A percentile compares a stretch with the other conserved stretches of the same genome.
Evolutionary conservation across 2,329 filamentous ascomycete genomes (phyloP).

Genomic region (Chrysosporium keratinophilum): DNA sequence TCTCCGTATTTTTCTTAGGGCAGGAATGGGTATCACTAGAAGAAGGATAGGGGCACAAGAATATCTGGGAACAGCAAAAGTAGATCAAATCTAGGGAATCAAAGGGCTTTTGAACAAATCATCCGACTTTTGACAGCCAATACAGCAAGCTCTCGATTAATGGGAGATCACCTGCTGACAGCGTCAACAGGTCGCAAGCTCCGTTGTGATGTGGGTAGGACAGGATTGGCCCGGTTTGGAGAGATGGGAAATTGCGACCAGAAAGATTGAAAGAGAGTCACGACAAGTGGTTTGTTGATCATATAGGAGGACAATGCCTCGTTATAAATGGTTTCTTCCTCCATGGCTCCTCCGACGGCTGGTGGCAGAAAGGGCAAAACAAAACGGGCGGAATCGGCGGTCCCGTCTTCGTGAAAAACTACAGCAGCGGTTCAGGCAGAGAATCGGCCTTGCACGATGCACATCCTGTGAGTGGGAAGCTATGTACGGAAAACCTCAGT

Average conservation of each 20-base stretch:
- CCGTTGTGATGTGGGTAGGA: too few species aligned
- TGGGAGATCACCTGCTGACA: too few species aligned
- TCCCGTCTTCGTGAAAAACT: neutral
- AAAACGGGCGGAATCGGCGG: neutral
- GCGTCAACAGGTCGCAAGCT: too few species aligned
- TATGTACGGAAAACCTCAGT: neutral
- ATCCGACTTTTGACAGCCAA: too few species aligned
- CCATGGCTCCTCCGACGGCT: neutral
- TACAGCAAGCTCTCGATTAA: too few species aligned
- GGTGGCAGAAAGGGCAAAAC: neutral
- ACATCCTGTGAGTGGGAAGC: neutral
- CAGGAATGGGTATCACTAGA: too few species aligned
- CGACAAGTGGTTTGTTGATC: neutral
- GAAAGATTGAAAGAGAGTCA: neutral
- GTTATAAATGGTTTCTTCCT: neutral
- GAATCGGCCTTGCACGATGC: neutral
- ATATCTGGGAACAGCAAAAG: too few species aligned
- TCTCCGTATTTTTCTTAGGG: too few species aligned
- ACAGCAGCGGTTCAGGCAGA: too few species aligned
- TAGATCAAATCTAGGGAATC: too few species aligned
- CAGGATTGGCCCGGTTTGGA: neutral
- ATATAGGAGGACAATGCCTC: neutral
- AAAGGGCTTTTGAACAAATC: too few species aligned
- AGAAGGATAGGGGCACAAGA: too few species aligned
- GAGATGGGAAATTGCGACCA: neutral